A percentile compares a stretch with the other conserved stretches of the same genome.
Evolutionary conservation across 345 rosid species (phyloP).

Genomic region (Adansonia digitata): DNA sequence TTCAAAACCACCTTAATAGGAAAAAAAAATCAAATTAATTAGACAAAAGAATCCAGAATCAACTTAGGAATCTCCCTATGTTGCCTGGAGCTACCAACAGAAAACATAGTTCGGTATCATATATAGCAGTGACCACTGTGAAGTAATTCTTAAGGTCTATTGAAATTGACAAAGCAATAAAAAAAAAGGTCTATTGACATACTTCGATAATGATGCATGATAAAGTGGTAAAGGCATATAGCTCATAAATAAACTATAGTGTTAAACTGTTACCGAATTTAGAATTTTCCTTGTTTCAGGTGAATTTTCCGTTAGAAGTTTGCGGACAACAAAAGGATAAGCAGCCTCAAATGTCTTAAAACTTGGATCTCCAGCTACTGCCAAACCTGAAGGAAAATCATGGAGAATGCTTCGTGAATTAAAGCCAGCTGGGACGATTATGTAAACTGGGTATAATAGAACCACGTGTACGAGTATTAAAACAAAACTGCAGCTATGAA

Average conservation of each 20-base stretch:
- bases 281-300: conserved; percentile 63
- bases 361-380: conserved; percentile 67
- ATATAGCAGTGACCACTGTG: neutral
- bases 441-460: neutral
- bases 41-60: conserved; percentile 6
- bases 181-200: neutral
- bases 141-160: neutral
- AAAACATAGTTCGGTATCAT: neutral
- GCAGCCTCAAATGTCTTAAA: conserved; percentile 95
- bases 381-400: conserved; percentile 61
- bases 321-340: conserved; percentile 80
- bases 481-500: neutral
- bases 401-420: conserved; percentile 5
- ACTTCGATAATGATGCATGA: neutral
- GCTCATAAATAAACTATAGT: neutral
- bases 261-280: conserved; percentile 55
- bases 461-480: neutral
- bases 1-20: conserved; percentile 62
- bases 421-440: neutral
- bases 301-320: conserved; percentile 81
- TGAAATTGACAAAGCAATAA: neutral
- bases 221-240: neutral
- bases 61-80: neutral
- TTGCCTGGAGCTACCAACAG: neutral
- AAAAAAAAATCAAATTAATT: conserved; percentile 7